These are phyloP conservation scores for Sisymbrium altissimum DNA, from an alignment of 345 rosid species.

Conservation along the genomic window DNA sequence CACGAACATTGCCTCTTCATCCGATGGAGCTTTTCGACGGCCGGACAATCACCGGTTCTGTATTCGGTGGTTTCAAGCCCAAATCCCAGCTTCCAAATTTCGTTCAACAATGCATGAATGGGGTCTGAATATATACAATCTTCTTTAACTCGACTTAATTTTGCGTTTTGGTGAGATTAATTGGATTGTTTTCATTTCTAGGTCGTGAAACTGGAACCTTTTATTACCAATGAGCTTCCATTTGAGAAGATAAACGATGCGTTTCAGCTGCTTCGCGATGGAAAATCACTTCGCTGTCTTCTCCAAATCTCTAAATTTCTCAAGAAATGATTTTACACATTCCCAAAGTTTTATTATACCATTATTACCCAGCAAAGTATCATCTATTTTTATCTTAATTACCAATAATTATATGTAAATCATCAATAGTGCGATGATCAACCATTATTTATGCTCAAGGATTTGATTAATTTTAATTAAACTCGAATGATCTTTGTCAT, in stretches of 20 bases:
- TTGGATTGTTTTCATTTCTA: not conserved
- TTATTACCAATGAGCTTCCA: conserved; percentile 31
- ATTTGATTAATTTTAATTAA: not conserved
- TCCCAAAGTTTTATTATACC: not conserved
- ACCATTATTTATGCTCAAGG: not conserved
- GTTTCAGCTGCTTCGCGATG: conserved; percentile 35
- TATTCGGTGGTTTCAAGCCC: conserved; percentile 29
- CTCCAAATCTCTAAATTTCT: conserved; percentile 27
- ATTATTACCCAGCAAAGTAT: not conserved
- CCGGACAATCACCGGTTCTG: conserved; percentile 25
- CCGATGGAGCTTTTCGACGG: conserved; percentile 35
- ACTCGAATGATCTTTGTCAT: not conserved
- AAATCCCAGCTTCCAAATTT: conserved; percentile 33
- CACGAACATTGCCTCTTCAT: conserved; percentile 32
- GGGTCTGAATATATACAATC: not conserved
- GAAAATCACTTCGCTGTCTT: conserved; percentile 34
- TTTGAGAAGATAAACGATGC: conserved; percentile 33
- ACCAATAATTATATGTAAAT: not conserved
- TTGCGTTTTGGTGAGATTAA: not conserved
- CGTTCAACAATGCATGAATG: conserved; percentile 29
- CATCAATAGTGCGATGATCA: not conserved
- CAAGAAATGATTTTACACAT: conserved; percentile 22
- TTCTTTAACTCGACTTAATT: not conserved
- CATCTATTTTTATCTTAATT: not conserved
- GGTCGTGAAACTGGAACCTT: conserved; percentile 34